These are phyloP conservation scores for Populus euphratica DNA, from an alignment of 345 rosid genomes.

Conservation along the genomic window DNA sequence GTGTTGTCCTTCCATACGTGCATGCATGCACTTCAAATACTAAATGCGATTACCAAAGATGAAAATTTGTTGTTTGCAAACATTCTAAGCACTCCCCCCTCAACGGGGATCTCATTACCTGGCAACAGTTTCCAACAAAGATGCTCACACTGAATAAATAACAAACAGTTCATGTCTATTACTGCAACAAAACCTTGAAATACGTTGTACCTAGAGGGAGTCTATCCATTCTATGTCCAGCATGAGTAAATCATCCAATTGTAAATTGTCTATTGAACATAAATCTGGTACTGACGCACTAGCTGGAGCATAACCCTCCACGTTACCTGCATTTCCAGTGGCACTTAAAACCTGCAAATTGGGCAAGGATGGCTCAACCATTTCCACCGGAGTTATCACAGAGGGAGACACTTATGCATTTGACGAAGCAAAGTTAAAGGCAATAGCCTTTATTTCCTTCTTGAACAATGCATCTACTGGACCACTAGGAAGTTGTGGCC, in stretches of 20 bases:
- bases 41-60: too few relatives aligned
- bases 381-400: slow-evolving; percentile 14
- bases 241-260: slow-evolving; percentile 40
- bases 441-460: slow-evolving; percentile 31
- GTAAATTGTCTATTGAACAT: slow-evolving; percentile 28
- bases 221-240: slow-evolving; percentile 37
- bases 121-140: too few relatives aligned
- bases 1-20: too few relatives aligned
- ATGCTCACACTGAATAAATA: too few relatives aligned
- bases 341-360: slow-evolving; percentile 3
- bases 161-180: too few relatives aligned
- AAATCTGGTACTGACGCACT: not conserved
- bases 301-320: slow-evolving; percentile 22
- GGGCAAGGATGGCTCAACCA: too few relatives aligned
- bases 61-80: too few relatives aligned
- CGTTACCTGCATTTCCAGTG: not conserved
- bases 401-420: slow-evolving; percentile 17
- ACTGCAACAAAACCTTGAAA: not conserved
- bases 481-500: slow-evolving; percentile 37
- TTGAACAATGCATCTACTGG: slow-evolving; percentile 27
- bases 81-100: too few relatives aligned
- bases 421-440: slow-evolving; percentile 28
- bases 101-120: too few relatives aligned
- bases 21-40: too few relatives aligned
- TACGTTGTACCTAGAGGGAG: slow-evolving; percentile 11